Percentiles rank a stretch among this genome's conserved stretches.
Conservation (phyloP, 345 rosid genomes). For the Garcia nutans region DNA sequence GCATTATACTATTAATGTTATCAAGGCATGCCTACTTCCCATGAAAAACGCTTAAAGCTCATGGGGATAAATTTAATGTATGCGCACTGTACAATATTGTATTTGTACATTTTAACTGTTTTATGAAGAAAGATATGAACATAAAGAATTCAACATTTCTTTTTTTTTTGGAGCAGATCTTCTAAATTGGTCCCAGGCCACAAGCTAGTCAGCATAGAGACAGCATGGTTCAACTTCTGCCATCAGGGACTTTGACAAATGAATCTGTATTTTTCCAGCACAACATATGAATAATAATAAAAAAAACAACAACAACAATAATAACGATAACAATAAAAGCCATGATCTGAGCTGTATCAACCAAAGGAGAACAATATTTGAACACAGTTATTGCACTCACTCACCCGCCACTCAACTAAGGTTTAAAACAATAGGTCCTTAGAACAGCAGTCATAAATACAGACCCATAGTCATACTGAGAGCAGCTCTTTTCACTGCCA, state of each 20-base stretch:
- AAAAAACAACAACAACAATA: too few species aligned
- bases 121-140: not conserved
- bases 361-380: not conserved
- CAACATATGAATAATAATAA: not conserved
- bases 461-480: too few species aligned
- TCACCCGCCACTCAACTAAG: not conserved
- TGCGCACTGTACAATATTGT: not conserved
- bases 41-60: not conserved
- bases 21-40: not conserved
- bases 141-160: not conserved
- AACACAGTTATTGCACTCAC: not conserved
- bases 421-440: too few species aligned
- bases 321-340: not conserved
- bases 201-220: not conserved
- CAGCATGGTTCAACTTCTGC: not conserved
- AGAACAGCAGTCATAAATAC: too few species aligned
- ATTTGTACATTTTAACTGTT: not conserved
- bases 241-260: not conserved
- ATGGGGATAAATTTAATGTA: not conserved
- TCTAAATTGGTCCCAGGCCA: not conserved
- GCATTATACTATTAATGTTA: not conserved
- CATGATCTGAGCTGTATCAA: too few species aligned
- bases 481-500: not conserved
- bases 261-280: slow-evolving; percentile 8
- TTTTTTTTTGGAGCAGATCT: too few species aligned